These are phyloP conservation scores for Puccinellia tenuiflora DNA, from an alignment of 176 grass and related monocot genomes.

Conservation along the genomic window DNA sequence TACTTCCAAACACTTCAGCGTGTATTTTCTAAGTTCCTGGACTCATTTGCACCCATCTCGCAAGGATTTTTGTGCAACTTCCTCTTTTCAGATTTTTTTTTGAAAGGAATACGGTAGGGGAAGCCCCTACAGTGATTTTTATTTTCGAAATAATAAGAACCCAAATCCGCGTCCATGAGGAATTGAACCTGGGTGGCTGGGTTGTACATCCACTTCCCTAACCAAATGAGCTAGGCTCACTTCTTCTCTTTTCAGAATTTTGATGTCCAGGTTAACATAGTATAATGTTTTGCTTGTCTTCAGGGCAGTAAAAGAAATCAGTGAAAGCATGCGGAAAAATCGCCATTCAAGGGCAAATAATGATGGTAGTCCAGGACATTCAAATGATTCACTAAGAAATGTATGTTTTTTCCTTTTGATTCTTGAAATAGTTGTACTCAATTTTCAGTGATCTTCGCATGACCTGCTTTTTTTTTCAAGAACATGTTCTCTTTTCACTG, in stretches of 20 bases:
- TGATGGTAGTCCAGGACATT: constrained; percentile 48
- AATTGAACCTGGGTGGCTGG: too few relatives aligned
- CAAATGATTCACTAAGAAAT: constrained; percentile 49
- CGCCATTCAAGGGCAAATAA: constrained; percentile 46
- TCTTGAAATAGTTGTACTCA: not conserved
- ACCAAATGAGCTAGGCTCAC: too few relatives aligned
- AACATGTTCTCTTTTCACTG: not conserved
- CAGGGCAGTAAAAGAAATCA: constrained; percentile 85
- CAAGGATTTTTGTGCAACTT: not conserved
- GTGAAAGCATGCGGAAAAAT: constrained; percentile 79
- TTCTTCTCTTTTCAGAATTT: too few relatives aligned
- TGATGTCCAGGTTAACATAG: not conserved
- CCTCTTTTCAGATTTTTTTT: not conserved
- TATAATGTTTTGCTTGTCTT: constrained; percentile 20
- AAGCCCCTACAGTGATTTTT: too few relatives aligned
- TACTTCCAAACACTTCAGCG: not conserved
- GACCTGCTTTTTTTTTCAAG: not conserved
- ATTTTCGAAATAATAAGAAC: too few relatives aligned
- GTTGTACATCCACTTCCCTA: too few relatives aligned
- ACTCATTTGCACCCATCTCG: not conserved
- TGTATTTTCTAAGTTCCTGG: not conserved
- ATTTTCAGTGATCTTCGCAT: not conserved
- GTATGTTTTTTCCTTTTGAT: constrained; percentile 31
- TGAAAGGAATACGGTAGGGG: too few relatives aligned
- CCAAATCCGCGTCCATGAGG: too few relatives aligned